Base-by-base conservation (phyloP, 2,329 filamentous ascomycete species). In the Exophiala bonariae region DNA sequence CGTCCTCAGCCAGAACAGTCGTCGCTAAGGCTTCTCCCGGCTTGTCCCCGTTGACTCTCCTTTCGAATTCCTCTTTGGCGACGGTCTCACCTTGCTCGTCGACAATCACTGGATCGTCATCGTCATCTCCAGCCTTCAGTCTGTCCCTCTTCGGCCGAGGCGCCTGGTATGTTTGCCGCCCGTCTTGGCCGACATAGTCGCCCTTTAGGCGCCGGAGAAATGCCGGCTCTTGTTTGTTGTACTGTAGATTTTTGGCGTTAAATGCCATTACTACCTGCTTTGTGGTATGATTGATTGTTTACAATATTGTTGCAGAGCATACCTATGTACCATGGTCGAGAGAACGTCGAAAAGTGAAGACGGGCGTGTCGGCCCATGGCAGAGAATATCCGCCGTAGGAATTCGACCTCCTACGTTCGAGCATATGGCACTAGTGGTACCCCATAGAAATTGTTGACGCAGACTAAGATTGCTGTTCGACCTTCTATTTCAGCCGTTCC, bases 91-190 rank as follows among this genome's bases (percentile, higher is more conserved):
- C 58, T 36, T 44, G 40, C 37, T 59, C 56, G 23, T 59, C 58
- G 31, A 60, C 22, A n/a, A 60, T 59, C 4, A 56, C 40, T 3
- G 58, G 58, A 9, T 57, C 56, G 33, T 60, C 57, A 14, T 58
- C 58, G 39, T 57, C 58, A 26, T 60, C 58, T 14, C 50, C 56
- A 16, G 54, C 56, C 42, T 57, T 53, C 13, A 60, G 39, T 41
- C 58, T 44, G 18, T 51, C 47, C 33, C 55, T 59, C 37, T 52
- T 52, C 18, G 56, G 56, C 16, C 58, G 52, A 20, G 58, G 44
- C 16, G 56, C 55, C 19, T 56, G 52, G 7, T 59, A 47, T 40
- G 58, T 60, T 18, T 58, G 44, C 33, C 56, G 43, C 32, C 50
- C 57, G 46, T 57, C 54, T 14, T 50, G 41, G 13, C 44, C 53